Conservation (phyloP, 108 stramenopile genomes). For the Hondaea fermentalgiana region DNA sequence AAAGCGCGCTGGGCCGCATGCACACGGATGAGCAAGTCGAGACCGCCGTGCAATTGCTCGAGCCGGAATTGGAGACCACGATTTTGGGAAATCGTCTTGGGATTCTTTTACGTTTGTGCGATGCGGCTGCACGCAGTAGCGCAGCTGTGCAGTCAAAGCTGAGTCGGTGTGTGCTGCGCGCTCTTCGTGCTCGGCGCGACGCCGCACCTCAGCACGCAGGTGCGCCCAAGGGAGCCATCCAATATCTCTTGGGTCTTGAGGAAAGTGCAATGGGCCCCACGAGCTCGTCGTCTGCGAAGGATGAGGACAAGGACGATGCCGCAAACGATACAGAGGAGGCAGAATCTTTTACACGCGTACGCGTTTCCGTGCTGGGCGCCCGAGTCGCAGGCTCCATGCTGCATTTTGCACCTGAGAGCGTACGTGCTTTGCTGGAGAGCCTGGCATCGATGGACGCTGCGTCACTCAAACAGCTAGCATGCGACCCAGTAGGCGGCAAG, state of each 20-base stretch:
- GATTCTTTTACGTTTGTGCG: background rate
- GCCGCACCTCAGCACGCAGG: background rate
- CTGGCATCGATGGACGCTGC: background rate
- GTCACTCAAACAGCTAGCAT: background rate
- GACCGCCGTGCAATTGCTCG: background rate
- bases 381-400: background rate
- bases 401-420: constrained; percentile 1
- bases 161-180: background rate
- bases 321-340: background rate
- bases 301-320: background rate
- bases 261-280: background rate
- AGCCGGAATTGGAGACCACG: background rate
- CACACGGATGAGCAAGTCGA: background rate
- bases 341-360: background rate
- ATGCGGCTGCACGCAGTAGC: background rate
- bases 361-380: background rate
- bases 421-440: background rate
- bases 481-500: background rate
- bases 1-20: background rate
- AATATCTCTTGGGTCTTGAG: background rate
- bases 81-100: background rate
- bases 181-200: background rate
- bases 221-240: background rate
- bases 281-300: background rate
- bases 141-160: background rate